Base-by-base conservation (phyloP, 108 stramenopile species). In the Mayamaea pseudoterrestris region DNA sequence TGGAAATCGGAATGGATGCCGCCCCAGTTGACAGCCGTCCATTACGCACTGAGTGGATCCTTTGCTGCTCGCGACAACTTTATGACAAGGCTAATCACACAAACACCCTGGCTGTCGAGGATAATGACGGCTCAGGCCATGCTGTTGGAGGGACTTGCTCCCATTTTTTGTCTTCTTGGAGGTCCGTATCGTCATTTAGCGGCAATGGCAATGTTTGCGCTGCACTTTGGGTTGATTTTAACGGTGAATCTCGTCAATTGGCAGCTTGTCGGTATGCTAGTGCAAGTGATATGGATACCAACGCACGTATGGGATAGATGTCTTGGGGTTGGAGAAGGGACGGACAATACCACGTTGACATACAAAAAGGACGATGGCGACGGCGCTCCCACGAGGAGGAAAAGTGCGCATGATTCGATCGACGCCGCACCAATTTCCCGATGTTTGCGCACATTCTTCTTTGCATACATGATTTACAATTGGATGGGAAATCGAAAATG, bases 401-500 rank as follows among this genome's bases (percentile, higher is more conserved):
- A 8, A 8, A 34, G 11, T 8, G 32, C n/a, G 7, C 41, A 14
- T 16, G 17, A 8, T 7, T 11, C 41, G 12, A 7, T n/a, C 41
- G n/a, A n/a, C n/a, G 12, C 41, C 17, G 17, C 7, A 8, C 22
- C 30, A 29, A n/a, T 48, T 6, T 48, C 47, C 14, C 2, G 27
- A 25, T 17, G 14, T 14, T 14, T 48, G 14, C 47, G 32, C 16
- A 14, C 16, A 6, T 48, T 48, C 26, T 35, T 48, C 56, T 48
- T 57, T 27, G 20, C 3, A 2, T 57, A 48, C 34, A 57, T 48
- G 56, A 2, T 47, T 6, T 57, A 47, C 30, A 35, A 57, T 47
- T 57, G 17, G 24, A 18, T 23, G 12, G 56, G 56, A 7, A 48
- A 35, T 31, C 44, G 56, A 3, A 24, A 30, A 34, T 57, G 56